Percentiles rank a stretch among this genome's conserved stretches.
Conservation (phyloP, 2,329 filamentous ascomycete species). For the Xylariaceae sp. region DNA sequence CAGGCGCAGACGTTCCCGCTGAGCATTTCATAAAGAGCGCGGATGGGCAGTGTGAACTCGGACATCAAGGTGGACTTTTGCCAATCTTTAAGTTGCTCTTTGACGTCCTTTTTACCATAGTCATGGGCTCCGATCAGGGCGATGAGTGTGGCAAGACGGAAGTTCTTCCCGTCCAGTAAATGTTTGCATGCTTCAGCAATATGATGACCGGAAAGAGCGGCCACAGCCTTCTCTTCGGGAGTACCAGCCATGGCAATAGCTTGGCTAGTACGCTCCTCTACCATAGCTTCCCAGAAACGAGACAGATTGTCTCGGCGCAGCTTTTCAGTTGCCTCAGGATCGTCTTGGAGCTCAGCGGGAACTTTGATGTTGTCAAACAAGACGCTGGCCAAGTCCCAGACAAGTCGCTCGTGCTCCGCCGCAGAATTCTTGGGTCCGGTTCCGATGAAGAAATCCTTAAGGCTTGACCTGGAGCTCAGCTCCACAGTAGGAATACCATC, state of each 20-base stretch:
- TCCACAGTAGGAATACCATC: slow-evolving; percentile 59
- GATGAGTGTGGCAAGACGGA: slow-evolving; percentile 79
- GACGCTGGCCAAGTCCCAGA: slow-evolving; percentile 84
- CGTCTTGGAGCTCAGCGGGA: slow-evolving; percentile 36
- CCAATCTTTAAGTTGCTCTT: slow-evolving; percentile 80
- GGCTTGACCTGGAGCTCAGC: slow-evolving; percentile 42
- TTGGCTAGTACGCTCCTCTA: slow-evolving; percentile 55
- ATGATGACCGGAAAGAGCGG: slow-evolving; percentile 73
- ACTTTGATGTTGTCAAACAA: slow-evolving; percentile 71
- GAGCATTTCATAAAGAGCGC: slow-evolving; percentile 84
- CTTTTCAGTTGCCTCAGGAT: slow-evolving; percentile 33
- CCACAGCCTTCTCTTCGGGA: slow-evolving; percentile 78
- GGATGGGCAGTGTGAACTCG: slow-evolving; percentile 79
- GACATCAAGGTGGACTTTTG: slow-evolving; percentile 75
- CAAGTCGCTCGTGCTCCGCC: slow-evolving; percentile 61
- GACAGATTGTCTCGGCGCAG: slow-evolving; percentile 63
- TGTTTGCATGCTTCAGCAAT: slow-evolving; percentile 78
- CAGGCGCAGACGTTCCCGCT: slow-evolving; percentile 83
- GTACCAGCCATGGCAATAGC: slow-evolving; percentile 57
- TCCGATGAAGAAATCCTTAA: slow-evolving; percentile 43
- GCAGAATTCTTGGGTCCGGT: slow-evolving; percentile 37
- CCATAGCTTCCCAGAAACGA: slow-evolving; percentile 61
- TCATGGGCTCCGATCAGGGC: slow-evolving; percentile 75
- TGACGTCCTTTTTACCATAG: slow-evolving; percentile 68
- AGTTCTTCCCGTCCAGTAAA: slow-evolving; percentile 71